phyloP scores from a whole-genome alignment of 441 rosid genomes.

The Populus hybrid region DNA sequence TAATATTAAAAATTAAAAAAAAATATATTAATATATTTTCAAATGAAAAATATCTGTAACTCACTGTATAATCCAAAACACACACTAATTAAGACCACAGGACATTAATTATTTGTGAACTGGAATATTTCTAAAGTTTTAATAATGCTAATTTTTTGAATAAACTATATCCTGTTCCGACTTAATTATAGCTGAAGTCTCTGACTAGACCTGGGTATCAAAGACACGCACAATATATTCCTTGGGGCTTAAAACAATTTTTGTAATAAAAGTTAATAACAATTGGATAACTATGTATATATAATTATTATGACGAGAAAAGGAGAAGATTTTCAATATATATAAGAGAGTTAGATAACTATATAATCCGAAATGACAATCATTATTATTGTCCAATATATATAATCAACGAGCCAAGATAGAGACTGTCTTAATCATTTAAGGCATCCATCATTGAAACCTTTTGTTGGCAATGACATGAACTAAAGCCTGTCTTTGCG shows the following conservation, averaged over 20 bases:
- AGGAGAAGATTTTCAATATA: not conserved
- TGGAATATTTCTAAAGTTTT: not conserved
- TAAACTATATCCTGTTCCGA: not conserved
- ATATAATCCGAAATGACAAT: not conserved
- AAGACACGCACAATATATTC: no score
- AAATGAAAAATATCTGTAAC: no score
- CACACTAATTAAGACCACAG: not conserved
- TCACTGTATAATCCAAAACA: no score
- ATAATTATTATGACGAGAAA: not conserved
- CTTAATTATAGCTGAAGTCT: not conserved
- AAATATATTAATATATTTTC: no score
- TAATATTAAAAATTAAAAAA: no score
- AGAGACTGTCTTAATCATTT: not conserved
- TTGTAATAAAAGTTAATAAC: not conserved
- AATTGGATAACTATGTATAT: not conserved
- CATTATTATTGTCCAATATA: not conserved
- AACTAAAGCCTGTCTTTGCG: constrained; percentile 26
- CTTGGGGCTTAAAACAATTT: not conserved
- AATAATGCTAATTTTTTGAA: no score
- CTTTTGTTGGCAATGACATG: constrained; percentile 32
- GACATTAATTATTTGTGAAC: not conserved
- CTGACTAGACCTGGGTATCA: no score
- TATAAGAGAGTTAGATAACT: not conserved
- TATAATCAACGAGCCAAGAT: not conserved
- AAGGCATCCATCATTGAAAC: constrained; percentile 29